Evolutionary conservation across 306 rosid species (phyloP), one percentile per base, ranked within the genome.

Genomic region (Pterocarpus macrocarpus): DNA sequence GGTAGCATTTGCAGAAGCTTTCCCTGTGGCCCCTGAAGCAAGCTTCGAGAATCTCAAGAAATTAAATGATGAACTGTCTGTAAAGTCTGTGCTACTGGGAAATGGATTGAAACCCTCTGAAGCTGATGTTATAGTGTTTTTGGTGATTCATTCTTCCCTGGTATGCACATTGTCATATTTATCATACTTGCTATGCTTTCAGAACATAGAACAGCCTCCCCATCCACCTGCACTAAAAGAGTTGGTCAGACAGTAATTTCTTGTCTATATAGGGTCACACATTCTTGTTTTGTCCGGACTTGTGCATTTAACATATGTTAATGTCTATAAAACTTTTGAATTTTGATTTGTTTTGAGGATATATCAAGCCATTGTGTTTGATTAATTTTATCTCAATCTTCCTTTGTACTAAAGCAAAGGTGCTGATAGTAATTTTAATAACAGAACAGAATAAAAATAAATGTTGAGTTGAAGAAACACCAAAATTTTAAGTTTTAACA

Each of bases 121-220:
- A 82, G 97, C 91, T 79, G 98, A 96, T 83, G 84, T 86, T 82
- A 43, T 87, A 57, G 96, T 91, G 83, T 93, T 93, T 88, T 82
- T 97, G 17, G 94, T 64, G 15, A 55, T 93, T 85, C 94, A 91
- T 88, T 86, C 96, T 71, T 83, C 82, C 65, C 82, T 93, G 97
- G 99, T 95, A 90, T 52, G 86, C 78, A 77, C 22, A 69, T 52
- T 64, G 28, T 6, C 62, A 53, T 57, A 55, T 63, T 73, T 17
- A n/a, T 15, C 35, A 1, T 28, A 64, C 68, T 53, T 33, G 13
- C 33, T 55, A 52, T 36, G 52, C 32, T 70, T 55, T 47, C 38
- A 16, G 38, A 71, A 47, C 41, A 53, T 13, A 35, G 16, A 35
- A 43, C 41, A 32, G 32, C 34, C 61, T 39, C 36, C 6, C 15